Evolutionary conservation across 352 stramenopile genomes (phyloP).

Genomic region (Halophytophthora polymorphica): DNA sequence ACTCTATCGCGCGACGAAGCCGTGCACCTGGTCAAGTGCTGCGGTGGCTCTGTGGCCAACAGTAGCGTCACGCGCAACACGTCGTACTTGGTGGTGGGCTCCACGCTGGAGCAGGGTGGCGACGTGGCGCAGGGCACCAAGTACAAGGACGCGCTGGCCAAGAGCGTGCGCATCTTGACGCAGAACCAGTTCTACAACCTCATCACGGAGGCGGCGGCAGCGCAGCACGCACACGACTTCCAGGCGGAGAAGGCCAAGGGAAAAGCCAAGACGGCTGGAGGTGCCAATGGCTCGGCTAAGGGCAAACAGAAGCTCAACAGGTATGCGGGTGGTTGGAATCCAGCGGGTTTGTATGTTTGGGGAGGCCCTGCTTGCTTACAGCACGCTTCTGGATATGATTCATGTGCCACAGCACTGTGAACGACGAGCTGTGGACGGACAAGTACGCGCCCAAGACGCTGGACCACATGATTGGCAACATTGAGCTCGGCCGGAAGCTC

Average conservation of each 20-base stretch:
- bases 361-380: background rate
- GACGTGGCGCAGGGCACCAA: slow-evolving; percentile 67
- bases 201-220: slow-evolving; percentile 63
- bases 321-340: slow-evolving; percentile 18
- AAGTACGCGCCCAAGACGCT: slow-evolving; percentile 94
- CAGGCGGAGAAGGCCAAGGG: slow-evolving; percentile 54
- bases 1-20: slow-evolving; percentile 61
- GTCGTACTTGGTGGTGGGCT: slow-evolving; percentile 76
- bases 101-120: slow-evolving; percentile 63
- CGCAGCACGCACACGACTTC: slow-evolving; percentile 57
- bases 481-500: slow-evolving; percentile 87
- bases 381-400: slow-evolving; percentile 2
- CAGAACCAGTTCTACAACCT: slow-evolving; percentile 88
- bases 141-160: slow-evolving; percentile 86
- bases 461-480: slow-evolving; percentile 93
- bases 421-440: slow-evolving; percentile 92
- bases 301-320: slow-evolving; percentile 52
- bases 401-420: slow-evolving; percentile 26
- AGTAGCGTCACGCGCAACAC: slow-evolving; percentile 57
- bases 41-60: slow-evolving; percentile 60
- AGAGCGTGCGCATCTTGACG: slow-evolving; percentile 83
- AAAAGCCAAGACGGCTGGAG: slow-evolving; percentile 42
- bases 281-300: slow-evolving; percentile 37
- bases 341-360: background rate
- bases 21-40: slow-evolving; percentile 77